Base-by-base conservation (phyloP, 139 green algal genomes). In the Gonium pectorale region DNA sequence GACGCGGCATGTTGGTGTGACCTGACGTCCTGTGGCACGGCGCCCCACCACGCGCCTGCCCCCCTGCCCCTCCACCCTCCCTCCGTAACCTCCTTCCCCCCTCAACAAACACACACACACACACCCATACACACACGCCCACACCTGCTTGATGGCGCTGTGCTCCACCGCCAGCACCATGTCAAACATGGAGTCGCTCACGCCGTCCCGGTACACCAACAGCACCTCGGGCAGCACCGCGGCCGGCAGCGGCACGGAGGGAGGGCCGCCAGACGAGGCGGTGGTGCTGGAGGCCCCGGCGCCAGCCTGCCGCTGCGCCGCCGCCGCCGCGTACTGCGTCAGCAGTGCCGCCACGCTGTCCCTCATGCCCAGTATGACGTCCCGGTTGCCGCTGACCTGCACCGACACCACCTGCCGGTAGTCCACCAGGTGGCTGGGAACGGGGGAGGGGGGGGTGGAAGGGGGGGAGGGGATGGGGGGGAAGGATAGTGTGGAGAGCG, bases 131-230 rank as follows among this genome's bases (percentile, higher is more conserved):
- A n/a, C n/a, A n/a, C n/a, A n/a, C n/a, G n/a, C 22, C 5, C 77
- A 68, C 35, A 89, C 88, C 74, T 83, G 33, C 67, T 62, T 71
- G 43, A 93, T 91, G 79, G 85, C 87, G 9, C 17, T 71, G 66
- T 83, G 89, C 87, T 93, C 90, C 5, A 78, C 46, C 7, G 35
- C 59, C 78, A 92, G 79, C 38, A 96, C 93, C 63, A 93, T 66
- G 37, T 93, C 80, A 83, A 98, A 98, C 88, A 97, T 92, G 2
- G 93, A 91, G 77, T 98, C 94, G 56, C 71, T 90, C n/a, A 98
- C 93, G 29, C 95, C 93, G 80, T 97, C 94, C 38, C 92, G 79
- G 79, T 81, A 91, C 51, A 92, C 63, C 31, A 94, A 37, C 63
- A 92, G 79, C 19, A 73, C 54, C 63, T 84, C 79, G 62, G 84